Conservation (phyloP, 1,139 yeast species). For the Diutina catenulata region DNA sequence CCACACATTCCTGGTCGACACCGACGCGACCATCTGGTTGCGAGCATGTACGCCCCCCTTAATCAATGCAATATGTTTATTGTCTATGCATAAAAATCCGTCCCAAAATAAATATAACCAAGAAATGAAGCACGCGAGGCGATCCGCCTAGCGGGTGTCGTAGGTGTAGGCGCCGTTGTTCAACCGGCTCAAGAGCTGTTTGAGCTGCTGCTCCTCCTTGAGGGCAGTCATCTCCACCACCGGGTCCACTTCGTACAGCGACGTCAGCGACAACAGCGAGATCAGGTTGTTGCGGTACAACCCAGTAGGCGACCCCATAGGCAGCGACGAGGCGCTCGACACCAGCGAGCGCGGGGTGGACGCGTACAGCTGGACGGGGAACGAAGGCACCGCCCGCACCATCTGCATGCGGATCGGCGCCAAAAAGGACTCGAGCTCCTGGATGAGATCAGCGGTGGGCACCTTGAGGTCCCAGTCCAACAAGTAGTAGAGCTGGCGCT, state of each 20-base stretch:
- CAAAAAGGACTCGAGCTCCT: conserved; percentile 37
- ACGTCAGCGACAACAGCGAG: neutral
- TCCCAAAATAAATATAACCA: neutral
- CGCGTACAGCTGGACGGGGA: conserved; percentile 19
- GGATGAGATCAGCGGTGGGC: conserved; percentile 39
- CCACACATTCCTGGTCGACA: no score
- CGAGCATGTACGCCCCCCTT: no score
- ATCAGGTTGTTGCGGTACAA: neutral
- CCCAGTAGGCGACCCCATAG: neutral
- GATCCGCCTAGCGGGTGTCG: neutral
- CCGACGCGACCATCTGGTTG: no score
- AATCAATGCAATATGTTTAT: no score
- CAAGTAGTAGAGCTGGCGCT: conserved; percentile 57
- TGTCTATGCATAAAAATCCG: no score
- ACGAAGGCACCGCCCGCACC: conserved; percentile 25
- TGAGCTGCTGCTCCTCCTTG: neutral
- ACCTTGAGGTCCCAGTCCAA: conserved; percentile 63
- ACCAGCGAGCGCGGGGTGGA: neutral
- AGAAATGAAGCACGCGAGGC: neutral
- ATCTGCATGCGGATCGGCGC: conserved; percentile 54
- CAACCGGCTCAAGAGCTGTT: neutral
- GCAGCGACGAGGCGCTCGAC: neutral
- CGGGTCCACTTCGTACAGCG: conserved; percentile 2
- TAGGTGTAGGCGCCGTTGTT: neutral
- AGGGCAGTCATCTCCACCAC: neutral